Evolutionary conservation across 2,329 filamentous ascomycete species (phyloP), one percentile per base, ranked within the genome.

Genomic region (Periconia sp.): DNA sequence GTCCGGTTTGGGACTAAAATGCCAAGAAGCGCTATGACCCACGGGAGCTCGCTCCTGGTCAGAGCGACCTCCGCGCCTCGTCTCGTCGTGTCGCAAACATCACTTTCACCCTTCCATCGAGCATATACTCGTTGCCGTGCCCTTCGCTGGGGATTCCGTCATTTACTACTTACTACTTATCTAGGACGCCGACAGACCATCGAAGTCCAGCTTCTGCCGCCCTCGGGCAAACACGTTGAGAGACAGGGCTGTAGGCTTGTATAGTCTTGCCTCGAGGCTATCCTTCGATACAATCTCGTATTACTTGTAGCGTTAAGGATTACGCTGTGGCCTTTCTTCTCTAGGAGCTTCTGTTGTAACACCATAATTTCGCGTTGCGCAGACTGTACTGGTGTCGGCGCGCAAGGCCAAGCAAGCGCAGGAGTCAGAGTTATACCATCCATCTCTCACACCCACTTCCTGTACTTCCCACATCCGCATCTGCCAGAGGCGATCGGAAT

Each of bases 401-500:
- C 33, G 40, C 43, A 36, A 52, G 51, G 48, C 51, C 43, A 48
- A 54, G 55, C 57, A 56, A 52, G 52, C 56, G 48, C 49, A 54
- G 35, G 46, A 57, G 48, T 49, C 52, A 49, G 53, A 41, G 55
- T 59, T 61, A 13, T 50, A 53, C 52, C 57, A 60, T 49, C 54
- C 59, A 50, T 56, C 54, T 61, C 54, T 61, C 56, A 59, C 50
- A 53, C 58, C 52, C 50, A 41, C 52, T 54, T 65, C 55, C 58
- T 69, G 65, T 69, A 68, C 59, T 56, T 64, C 57, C 55, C 50
- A 55, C 46, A 25, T 66, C 66, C 61, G 65, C 52, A 69, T 68
- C 65, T 69, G 65, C 64, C 66, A 69, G 65, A 57, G 66, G 66
- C 66, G 64, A 68, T 69, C 65, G 64, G 65, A 63, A 38, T 59